Percentiles rank a stretch among this genome's conserved stretches.
Evolutionary conservation across 2,329 filamentous ascomycete genomes (phyloP).

Genomic region (Aspergillus cejpii): DNA sequence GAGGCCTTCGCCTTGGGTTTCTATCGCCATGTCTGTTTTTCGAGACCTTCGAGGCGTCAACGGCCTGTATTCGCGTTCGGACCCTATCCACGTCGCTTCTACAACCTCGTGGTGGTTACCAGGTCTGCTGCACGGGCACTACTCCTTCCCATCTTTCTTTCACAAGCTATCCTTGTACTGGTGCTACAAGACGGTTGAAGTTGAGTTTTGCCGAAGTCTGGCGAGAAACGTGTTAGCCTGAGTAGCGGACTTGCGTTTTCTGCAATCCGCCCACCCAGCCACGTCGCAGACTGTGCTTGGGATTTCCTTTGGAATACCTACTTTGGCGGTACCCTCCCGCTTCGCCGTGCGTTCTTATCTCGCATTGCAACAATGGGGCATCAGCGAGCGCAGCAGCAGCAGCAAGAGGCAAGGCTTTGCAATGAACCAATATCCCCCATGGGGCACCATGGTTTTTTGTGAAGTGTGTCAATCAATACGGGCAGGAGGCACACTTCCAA

Average conservation of each 20-base stretch:
- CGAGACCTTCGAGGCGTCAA: conserved; percentile 37
- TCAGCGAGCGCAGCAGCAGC: conserved; percentile 51
- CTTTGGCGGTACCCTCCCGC: conserved; percentile 13
- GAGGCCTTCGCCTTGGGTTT: conserved; percentile 65
- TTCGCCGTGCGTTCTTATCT: conserved; percentile 22
- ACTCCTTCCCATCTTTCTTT: conserved; percentile 30
- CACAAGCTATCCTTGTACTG: conserved; percentile 23
- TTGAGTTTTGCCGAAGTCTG: conserved; percentile 54
- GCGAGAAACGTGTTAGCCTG: conserved; percentile 33
- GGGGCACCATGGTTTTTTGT: conserved; percentile 2
- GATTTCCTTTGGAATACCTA: conserved; percentile 23
- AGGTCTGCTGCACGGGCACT: conserved; percentile 28
- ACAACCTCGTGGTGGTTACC: conserved; percentile 21
- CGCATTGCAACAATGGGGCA: conserved; percentile 26
- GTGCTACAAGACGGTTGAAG: conserved; percentile 39
- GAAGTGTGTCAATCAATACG: background rate
- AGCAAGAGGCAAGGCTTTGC: conserved; percentile 31
- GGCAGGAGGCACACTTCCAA: background rate
- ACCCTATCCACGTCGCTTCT: conserved; percentile 20
- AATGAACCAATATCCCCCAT: background rate
- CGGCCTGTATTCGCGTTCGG: conserved; percentile 30
- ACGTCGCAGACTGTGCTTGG: conserved; percentile 29
- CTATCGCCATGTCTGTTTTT: conserved; percentile 55
- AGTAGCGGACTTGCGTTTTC: conserved; percentile 47
- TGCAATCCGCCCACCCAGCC: conserved; percentile 35